A percentile compares a stretch with the other conserved stretches of the same genome.
Evolutionary conservation across 345 rosid genomes (phyloP).

Genomic region (Populus simonii): DNA sequence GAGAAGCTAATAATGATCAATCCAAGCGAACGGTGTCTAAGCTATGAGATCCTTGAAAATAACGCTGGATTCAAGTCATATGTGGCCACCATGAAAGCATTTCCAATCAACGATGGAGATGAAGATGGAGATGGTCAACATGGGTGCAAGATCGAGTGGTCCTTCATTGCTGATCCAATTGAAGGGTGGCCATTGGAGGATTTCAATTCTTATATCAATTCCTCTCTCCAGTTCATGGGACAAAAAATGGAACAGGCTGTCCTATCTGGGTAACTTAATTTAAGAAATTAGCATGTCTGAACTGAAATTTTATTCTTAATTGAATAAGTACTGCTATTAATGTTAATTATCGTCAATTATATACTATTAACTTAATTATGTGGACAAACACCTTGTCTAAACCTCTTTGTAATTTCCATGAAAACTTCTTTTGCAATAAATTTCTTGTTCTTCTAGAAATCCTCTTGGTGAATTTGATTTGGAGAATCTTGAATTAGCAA

Average conservation of each 20-base stretch:
- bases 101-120: background rate
- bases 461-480: no score
- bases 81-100: slow-evolving; percentile 41
- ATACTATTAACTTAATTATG: no score
- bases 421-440: no score
- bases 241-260: slow-evolving; percentile 40
- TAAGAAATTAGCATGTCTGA: no score
- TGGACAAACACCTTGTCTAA: no score
- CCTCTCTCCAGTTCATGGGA: slow-evolving; percentile 43
- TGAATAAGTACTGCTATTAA: no score
- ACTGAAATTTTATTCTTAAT: no score
- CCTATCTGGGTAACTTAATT: background rate
- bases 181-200: slow-evolving; percentile 53
- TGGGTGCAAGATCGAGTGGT: slow-evolving; percentile 9
- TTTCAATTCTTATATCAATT: slow-evolving; percentile 28
- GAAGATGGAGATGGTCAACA: background rate
- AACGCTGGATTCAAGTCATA: slow-evolving; percentile 50
- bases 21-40: background rate
- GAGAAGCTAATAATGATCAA: background rate
- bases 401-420: no score
- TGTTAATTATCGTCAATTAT: no score
- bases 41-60: slow-evolving; percentile 39
- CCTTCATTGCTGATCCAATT: slow-evolving; percentile 38
- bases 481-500: no score
- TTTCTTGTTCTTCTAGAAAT: no score